Evolutionary conservation across 345 rosid genomes (phyloP), one percentile per base, ranked within the genome.

Genomic region (Eucalyptus tenuipes): DNA sequence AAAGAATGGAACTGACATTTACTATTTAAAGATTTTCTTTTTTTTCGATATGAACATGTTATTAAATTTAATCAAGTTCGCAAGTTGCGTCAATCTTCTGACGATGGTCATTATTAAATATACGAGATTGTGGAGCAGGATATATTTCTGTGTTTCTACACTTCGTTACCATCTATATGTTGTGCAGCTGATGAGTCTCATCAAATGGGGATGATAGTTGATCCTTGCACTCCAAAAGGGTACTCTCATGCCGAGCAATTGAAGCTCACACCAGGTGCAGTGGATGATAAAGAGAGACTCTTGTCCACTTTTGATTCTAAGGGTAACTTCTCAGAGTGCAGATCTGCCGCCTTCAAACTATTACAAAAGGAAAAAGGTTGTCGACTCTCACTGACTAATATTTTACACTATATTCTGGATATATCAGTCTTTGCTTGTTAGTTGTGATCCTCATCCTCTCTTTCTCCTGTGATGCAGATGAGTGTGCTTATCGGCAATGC

Each of bases 161-260:
- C 47, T 75, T 40, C 27, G 47, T 75, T 37, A 75, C 47, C 82
- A 75, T 37, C 82, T 75, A 37, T 10, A 33, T 75, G 45, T 75
- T 75, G 82, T 92, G 92, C 95, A 94, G 96, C 93, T 88, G 89
- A 90, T 64, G 91, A 92, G 55, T 91, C 92, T 89, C 88, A 91
- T 87, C 92, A 84, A 61, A 88, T 91, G 87, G 92, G 90, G 90
- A 86, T 90, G 75, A 40, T 89, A 80, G 31, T 91, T 31, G 98
- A 98, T 91, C 99, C 99, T 81, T 98, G 99, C 94, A 92, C 93
- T 89, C 99, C 98, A 55, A 95, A 91, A 92, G 99, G 98, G 17
- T 97, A 96, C 88, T 90, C 85, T 6, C 87, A 86, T 80, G 66
- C 86, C 13, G 89, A 89, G 25, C 92, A 93, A 87, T 90, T 42